Evolutionary conservation across 1,284 basidiomycete genomes (phyloP), one percentile per base, ranked within the genome.

Genomic region (Papiliotrema fonsecae): DNA sequence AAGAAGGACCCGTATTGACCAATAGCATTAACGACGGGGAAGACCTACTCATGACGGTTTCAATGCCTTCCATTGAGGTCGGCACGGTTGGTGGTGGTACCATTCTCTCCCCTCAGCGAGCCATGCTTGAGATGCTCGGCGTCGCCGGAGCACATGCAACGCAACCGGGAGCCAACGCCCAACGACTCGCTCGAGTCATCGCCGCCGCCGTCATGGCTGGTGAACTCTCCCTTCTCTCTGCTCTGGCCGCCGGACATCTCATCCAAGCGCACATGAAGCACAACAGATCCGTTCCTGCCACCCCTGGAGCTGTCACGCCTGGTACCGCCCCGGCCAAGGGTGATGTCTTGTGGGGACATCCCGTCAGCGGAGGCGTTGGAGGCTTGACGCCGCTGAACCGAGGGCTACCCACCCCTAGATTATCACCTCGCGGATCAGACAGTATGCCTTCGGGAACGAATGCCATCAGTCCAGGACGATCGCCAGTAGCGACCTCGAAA

Each of bases 51-150:
- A 83, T 97, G 76, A 91, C 90, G 0, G 79, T 91, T 49, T 85
- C 89, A 10, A 96, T 97, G 92, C 92, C 92, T 21, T 93, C 85
- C 31, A 90, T 97, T 69, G 92, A 97, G 76, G 90, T 94, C 40
- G 92, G 92, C 41, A 98, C 94, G 22, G 86, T 98, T 32, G 94
- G 94, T 32, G 94, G 94, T 37, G 94, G 94, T 34, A 98, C 94
- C 0, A 81, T 93, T 44, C 84, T 97, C 42, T 81, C 79, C 4
- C 91, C 93, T 0, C 93, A 97, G 72, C 80, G 82, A 42, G 82
- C 87, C n/a, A 85, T 97, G 54, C 82, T 97, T 53, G 88, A 94
- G 50, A 83, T 97, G 84, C 84, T 97, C 52, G 92, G 91, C 39
- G 76, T 96, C 64, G 83, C 81, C 48, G 92, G 92, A 47, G 86